A percentile compares a stretch with the other conserved stretches of the same genome.
These are phyloP conservation scores for Dunaliella primolecta DNA, from an alignment of 139 green algal genomes.

Conservation along the genomic window DNA sequence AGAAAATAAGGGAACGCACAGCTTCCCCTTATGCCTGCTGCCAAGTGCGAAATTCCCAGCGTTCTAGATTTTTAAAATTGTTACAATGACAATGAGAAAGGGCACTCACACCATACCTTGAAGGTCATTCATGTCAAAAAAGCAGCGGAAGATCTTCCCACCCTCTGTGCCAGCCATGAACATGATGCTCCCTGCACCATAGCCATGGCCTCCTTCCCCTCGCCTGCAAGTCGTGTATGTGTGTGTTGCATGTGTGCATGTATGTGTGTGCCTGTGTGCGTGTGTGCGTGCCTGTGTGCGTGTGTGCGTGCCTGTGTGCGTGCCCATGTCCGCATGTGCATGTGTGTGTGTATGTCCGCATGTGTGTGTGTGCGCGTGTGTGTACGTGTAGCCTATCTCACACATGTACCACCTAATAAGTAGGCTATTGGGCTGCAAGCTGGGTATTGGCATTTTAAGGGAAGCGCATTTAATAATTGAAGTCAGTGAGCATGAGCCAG, in stretches of 20 bases:
- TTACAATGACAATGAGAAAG: not conserved
- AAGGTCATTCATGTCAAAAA: slow-evolving; percentile 13
- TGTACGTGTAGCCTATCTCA: not conserved
- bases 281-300: not conserved
- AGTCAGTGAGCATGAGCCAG: too few relatives aligned
- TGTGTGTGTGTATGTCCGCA: not conserved
- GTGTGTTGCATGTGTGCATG: not conserved
- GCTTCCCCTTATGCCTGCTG: slow-evolving; percentile 6
- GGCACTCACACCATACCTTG: not conserved
- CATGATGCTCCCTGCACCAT: not conserved
- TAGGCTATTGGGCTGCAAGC: not conserved
- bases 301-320: not conserved
- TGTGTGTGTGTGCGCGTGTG: not conserved
- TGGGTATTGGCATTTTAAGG: too few relatives aligned
- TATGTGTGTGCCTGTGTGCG: not conserved
- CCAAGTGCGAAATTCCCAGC: not conserved
- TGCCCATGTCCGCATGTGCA: too few relatives aligned
- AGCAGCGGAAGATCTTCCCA: slow-evolving; percentile 43
- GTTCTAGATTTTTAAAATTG: not conserved
- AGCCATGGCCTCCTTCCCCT: not conserved
- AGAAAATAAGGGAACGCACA: too few relatives aligned
- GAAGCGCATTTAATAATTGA: too few relatives aligned
- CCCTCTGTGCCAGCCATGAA: slow-evolving; percentile 58
- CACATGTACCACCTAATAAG: not conserved
- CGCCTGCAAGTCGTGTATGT: not conserved